phyloP scores from a whole-genome alignment of 1,139 yeast species.

The Debaryomyces psychrophilus region DNA sequence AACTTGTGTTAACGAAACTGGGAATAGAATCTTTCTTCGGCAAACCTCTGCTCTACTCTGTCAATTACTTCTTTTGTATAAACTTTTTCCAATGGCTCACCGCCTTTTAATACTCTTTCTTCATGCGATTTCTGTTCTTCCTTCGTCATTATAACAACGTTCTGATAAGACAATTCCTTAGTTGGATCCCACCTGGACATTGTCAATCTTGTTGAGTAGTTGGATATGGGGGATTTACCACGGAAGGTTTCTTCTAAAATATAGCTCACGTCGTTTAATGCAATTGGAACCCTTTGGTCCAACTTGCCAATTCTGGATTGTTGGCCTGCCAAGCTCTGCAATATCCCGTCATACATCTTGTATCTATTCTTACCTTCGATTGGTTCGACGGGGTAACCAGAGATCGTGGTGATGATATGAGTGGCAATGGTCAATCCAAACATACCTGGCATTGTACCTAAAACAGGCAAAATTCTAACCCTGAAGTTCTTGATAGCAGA shows the following conservation, averaged over 20 bases:
- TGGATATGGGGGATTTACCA: slow-evolving; percentile 90
- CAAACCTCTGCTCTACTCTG: slow-evolving; percentile 62
- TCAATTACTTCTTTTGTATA: slow-evolving; percentile 64
- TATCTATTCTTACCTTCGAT: slow-evolving; percentile 89
- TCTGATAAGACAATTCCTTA: slow-evolving; percentile 60
- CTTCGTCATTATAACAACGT: slow-evolving; percentile 83
- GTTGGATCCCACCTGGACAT: slow-evolving; percentile 82
- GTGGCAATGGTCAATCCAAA: slow-evolving; percentile 92
- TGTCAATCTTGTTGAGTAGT: slow-evolving; percentile 75
- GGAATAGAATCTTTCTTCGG: slow-evolving; percentile 74
- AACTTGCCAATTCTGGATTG: slow-evolving; percentile 71
- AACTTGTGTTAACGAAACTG: slow-evolving; percentile 38
- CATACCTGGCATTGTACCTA: slow-evolving; percentile 96
- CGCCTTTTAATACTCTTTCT: slow-evolving; percentile 67
- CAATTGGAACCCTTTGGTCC: slow-evolving; percentile 74
- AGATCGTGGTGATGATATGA: slow-evolving; percentile 71
- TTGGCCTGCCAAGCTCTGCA: slow-evolving; percentile 86
- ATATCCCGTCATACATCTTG: slow-evolving; percentile 79
- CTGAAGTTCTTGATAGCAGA: slow-evolving; percentile 88
- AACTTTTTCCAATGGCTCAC: slow-evolving; percentile 61
- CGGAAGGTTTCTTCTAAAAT: slow-evolving; percentile 90
- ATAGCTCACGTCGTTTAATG: slow-evolving; percentile 75
- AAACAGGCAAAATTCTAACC: slow-evolving; percentile 89
- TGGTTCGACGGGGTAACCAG: slow-evolving; percentile 88
- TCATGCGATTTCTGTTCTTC: slow-evolving; percentile 87